Evolutionary conservation across 2,329 filamentous ascomycete genomes (phyloP).

Genomic region (Trichocomaceae sp.): DNA sequence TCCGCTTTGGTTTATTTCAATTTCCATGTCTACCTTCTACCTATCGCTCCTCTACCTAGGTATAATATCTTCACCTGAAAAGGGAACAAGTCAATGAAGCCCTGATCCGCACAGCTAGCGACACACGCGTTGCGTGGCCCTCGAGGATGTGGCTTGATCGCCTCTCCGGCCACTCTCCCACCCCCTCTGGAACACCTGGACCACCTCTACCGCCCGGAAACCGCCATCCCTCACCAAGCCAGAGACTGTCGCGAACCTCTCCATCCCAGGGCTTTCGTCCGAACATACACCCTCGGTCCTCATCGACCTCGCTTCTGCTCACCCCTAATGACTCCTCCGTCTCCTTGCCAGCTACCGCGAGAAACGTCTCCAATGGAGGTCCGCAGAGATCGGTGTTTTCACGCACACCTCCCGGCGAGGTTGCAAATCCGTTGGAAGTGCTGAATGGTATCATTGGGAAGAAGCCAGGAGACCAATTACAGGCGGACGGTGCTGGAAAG

Average conservation of each 20-base stretch:
- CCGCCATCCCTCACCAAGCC: conserved; percentile 66
- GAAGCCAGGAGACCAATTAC: conserved; percentile 17
- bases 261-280: conserved; percentile 63
- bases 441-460: conserved; percentile 55
- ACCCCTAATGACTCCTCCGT: conserved; percentile 67
- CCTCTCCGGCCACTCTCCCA: conserved; percentile 65
- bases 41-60: background rate
- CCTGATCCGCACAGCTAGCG: conserved; percentile 9
- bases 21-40: background rate
- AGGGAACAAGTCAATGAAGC: conserved; percentile 22
- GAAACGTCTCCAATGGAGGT: conserved; percentile 60
- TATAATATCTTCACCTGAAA: no score
- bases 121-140: conserved; percentile 7
- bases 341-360: conserved; percentile 61
- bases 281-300: conserved; percentile 62
- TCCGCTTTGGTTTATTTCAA: background rate
- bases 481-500: conserved; percentile 16
- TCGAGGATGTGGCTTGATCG: conserved; percentile 80
- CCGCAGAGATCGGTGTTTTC: conserved; percentile 53
- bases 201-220: conserved; percentile 53
- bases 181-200: conserved; percentile 56
- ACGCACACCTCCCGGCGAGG: conserved; percentile 47
- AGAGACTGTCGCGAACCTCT: conserved; percentile 62
- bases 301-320: conserved; percentile 68
- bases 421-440: conserved; percentile 64